These are phyloP conservation scores for Sporothrix inflata DNA, from an alignment of 2,329 filamentous ascomycete species.

Conservation along the genomic window DNA sequence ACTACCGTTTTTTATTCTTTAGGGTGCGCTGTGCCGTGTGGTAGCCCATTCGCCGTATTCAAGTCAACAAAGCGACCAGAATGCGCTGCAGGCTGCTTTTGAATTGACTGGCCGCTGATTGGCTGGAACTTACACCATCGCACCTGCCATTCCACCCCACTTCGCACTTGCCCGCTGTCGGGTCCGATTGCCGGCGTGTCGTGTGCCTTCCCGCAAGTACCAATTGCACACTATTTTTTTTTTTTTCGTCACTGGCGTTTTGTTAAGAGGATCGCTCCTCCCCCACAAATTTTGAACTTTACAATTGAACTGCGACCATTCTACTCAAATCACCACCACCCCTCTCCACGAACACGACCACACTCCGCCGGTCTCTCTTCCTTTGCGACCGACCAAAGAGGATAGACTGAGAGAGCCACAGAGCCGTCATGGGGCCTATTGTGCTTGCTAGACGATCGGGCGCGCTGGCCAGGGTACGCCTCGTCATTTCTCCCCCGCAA, in stretches of 20 bases:
- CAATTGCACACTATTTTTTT: slow-evolving; percentile 20
- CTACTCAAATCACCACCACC: neutral
- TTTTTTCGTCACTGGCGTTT: slow-evolving; percentile 21
- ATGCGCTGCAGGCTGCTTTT: neutral
- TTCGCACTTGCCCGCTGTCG: slow-evolving; percentile 5
- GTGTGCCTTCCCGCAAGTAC: slow-evolving; percentile 18
- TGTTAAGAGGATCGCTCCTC: slow-evolving; percentile 9
- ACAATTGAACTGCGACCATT: neutral
- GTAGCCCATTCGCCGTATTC: neutral
- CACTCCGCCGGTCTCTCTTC: slow-evolving; percentile 1
- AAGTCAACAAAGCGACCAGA: neutral
- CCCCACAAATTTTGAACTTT: slow-evolving; percentile 26
- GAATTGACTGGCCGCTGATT: slow-evolving; percentile 33
- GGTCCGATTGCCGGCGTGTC: slow-evolving; percentile 32
- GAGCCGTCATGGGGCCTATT: slow-evolving; percentile 53
- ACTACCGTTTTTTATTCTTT: too few species aligned
- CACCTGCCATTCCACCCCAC: neutral
- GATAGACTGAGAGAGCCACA: slow-evolving; percentile 26
- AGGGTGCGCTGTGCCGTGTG: neutral
- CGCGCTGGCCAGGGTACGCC: slow-evolving; percentile 51
- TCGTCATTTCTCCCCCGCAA: slow-evolving; percentile 3
- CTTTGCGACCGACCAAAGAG: neutral
- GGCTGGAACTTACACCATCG: slow-evolving; percentile 28
- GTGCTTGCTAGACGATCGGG: slow-evolving; percentile 54
- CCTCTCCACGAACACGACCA: neutral